Base-by-base conservation (phyloP, 148 eudicot genomes). In the Chenopodium album region DNA sequence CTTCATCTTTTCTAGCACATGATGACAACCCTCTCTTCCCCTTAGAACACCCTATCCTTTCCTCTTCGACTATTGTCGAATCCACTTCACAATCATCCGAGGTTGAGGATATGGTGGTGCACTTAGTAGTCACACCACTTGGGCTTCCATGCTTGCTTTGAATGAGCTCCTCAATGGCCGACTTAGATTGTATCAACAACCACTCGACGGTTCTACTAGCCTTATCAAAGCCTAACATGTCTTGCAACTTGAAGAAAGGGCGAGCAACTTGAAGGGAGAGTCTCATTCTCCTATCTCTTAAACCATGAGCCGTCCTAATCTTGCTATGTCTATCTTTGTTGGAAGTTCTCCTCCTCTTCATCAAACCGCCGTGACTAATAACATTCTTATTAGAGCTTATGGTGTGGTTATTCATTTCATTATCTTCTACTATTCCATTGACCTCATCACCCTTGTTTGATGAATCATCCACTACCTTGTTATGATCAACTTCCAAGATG, bases 281-380 rank as follows among this genome's bases (percentile, higher is more conserved):
- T 59, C 97, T 86, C 94, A 93, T 90, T 76, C 97, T 83, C 37
- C 97, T 76, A 85, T 93, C 94, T 76, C 94, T 87, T 7, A 87
- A 84, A 9, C 97, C 97, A 59, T 87, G 89, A 23, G 92, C 92
- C 0, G 97, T 91, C 44, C 80, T 84, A 52, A 93, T 93, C 86
- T 91, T 93, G 91, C 93, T 93, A 85, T 93, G 97, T 76, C 97
- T 81, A 69, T 93, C 93, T 23, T 87, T 91, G 69, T 90, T 89
- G 1, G 85, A 88, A 50, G 85, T 6, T 78, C 89, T 83, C 74
- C 74, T 89, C 71, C 79, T 85, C 71, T 71, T 79, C 71, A 50
- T 9, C 70, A 62, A 80, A 26, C 20, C 63, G 2, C 29, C 17
- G 50, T 19, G 64, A 26, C 32, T 71, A 31, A 0, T 77, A 75